Evolutionary conservation across 192 early-diverging fungal species (phyloP).

Genomic region (Allomyces arbusculus): DNA sequence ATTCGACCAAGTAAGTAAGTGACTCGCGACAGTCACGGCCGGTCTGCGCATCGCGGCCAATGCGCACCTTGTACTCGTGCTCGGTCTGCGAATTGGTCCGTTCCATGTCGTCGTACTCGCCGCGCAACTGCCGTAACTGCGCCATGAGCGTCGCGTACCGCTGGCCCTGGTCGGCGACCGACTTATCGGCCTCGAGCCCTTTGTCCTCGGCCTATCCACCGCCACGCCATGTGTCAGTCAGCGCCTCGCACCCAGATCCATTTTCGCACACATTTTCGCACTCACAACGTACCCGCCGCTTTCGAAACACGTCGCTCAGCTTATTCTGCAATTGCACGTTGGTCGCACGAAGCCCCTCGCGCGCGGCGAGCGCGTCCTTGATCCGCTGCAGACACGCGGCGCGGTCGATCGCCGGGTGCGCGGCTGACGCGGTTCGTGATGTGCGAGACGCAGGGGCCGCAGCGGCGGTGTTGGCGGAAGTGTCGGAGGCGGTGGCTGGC

Average conservation of each 20-base stretch:
- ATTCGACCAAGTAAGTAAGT: background rate
- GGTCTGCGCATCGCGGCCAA: background rate
- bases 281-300: conserved; percentile 23
- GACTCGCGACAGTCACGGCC: background rate
- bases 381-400: no score
- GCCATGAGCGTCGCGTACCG: conserved; percentile 23
- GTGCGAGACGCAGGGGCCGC: no score
- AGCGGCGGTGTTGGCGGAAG: no score
- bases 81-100: conserved; percentile 14
- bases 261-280: background rate
- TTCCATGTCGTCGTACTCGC: conserved; percentile 15
- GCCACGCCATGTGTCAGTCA: background rate
- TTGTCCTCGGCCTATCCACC: conserved; percentile 18
- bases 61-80: conserved; percentile 14
- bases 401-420: no score
- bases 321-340: conserved; percentile 29
- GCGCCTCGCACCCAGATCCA: conserved; percentile 2
- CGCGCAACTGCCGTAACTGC: conserved; percentile 12
- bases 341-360: conserved; percentile 16
- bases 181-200: conserved; percentile 24
- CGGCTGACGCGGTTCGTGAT: no score
- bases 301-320: conserved; percentile 28
- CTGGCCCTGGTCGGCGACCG: conserved; percentile 24
- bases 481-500: no score
- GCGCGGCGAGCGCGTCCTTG: conserved; percentile 13